Conservation (phyloP, 768 basidiomycete species). For the Podaxis mareebaensis region DNA sequence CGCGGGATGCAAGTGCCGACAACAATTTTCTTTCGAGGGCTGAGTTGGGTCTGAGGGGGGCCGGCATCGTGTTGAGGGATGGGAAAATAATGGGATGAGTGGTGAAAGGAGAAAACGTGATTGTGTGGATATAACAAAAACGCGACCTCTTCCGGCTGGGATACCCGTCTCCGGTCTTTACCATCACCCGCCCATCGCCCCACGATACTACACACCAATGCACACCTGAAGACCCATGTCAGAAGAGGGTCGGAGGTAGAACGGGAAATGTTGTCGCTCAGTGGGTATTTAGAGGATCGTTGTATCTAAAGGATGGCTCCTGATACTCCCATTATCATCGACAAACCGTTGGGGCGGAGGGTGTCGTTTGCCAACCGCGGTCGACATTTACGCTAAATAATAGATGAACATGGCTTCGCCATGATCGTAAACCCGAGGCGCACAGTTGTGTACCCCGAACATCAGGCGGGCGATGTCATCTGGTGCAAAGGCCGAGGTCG, state of each 20-base stretch:
- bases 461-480: neutral
- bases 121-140: constrained; percentile 4
- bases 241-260: neutral
- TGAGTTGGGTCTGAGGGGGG: constrained; percentile 10
- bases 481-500: neutral
- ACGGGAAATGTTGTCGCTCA: neutral
- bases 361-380: too few relatives aligned
- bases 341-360: too few relatives aligned
- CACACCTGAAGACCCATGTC: neutral
- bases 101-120: neutral
- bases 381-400: too few relatives aligned
- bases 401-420: too few relatives aligned
- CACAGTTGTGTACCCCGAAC: neutral
- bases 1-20: constrained; percentile 62
- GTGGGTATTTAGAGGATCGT: too few relatives aligned
- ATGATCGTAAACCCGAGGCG: too few relatives aligned
- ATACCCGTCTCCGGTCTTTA: constrained; percentile 3
- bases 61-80: neutral
- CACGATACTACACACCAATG: neutral
- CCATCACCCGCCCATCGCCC: neutral
- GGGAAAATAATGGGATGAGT: constrained; percentile 4
- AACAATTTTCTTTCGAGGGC: constrained; percentile 39
- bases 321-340: too few relatives aligned
- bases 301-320: too few relatives aligned
- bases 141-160: neutral